phyloP scores from a whole-genome alignment of 768 basidiomycete genomes.

The Trametes villosa region DNA sequence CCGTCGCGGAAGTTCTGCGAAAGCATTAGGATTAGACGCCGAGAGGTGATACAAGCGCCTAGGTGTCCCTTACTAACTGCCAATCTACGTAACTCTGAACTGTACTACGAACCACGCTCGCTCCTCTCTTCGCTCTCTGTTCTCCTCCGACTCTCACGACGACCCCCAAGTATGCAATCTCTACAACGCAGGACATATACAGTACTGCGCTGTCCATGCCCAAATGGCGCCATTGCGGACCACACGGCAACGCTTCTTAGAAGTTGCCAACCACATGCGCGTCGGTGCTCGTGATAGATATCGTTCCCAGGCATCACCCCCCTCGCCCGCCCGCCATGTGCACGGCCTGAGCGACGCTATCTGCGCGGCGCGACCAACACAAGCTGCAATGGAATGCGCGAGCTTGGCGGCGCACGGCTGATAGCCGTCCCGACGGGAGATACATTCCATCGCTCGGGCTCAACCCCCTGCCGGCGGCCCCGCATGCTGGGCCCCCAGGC shows the following conservation, averaged over 20 bases:
- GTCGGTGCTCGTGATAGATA: neutral
- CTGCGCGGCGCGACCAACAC: neutral
- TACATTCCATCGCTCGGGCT: neutral
- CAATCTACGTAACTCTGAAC: too few species aligned
- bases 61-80: too few species aligned
- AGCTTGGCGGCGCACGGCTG: neutral
- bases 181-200: too few species aligned
- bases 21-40: too few species aligned
- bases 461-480: neutral
- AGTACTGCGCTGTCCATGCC: too few species aligned
- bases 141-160: too few species aligned
- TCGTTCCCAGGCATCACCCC: constrained; percentile 10
- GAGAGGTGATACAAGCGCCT: too few species aligned
- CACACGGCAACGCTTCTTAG: neutral
- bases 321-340: neutral
- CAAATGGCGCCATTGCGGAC: neutral
- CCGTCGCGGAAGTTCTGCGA: too few species aligned
- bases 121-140: too few species aligned
- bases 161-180: too few species aligned
- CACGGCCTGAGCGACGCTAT: neutral
- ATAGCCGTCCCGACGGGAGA: neutral
- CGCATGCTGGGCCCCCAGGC: neutral
- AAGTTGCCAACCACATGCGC: constrained; percentile 19
- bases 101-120: too few species aligned
- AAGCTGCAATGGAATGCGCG: neutral